Evolutionary conservation across 2,329 filamentous ascomycete genomes (phyloP).

Genomic region (Aschersonia sp.): DNA sequence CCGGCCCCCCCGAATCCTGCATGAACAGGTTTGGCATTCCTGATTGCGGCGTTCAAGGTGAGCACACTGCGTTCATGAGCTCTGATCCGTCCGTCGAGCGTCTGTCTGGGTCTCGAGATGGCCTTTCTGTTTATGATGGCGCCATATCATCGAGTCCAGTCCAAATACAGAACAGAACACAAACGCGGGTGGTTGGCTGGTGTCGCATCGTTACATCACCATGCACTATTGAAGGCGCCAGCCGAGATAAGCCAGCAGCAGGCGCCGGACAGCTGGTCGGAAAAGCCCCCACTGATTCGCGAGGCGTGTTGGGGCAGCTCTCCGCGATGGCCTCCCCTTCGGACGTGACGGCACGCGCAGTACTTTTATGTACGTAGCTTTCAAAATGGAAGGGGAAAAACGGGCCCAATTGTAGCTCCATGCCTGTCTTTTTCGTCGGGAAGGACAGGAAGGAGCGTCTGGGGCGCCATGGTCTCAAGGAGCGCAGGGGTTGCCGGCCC

Average conservation of each 20-base stretch:
- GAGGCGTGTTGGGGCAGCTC: background rate
- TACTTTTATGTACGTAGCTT: background rate
- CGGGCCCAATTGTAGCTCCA: background rate
- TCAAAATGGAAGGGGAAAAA: background rate
- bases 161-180: too few species aligned
- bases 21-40: too few species aligned
- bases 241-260: background rate
- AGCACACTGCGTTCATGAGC: too few species aligned
- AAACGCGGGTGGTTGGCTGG: background rate
- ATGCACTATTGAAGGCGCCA: background rate
- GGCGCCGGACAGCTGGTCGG: background rate
- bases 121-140: too few species aligned
- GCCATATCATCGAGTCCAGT: too few species aligned
- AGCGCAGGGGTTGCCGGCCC: slow-evolving; percentile 4
- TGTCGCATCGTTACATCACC: too few species aligned
- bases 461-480: background rate
- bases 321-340: background rate
- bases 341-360: background rate
- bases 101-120: too few species aligned
- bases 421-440: background rate
- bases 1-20: too few species aligned
- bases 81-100: too few species aligned
- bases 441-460: background rate
- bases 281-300: too few species aligned
- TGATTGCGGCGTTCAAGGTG: too few species aligned